Percentiles rank a stretch among this genome's conserved stretches.
These are phyloP conservation scores for Lathyrus oleraceus DNA, from an alignment of 306 rosid species.

Conservation along the genomic window DNA sequence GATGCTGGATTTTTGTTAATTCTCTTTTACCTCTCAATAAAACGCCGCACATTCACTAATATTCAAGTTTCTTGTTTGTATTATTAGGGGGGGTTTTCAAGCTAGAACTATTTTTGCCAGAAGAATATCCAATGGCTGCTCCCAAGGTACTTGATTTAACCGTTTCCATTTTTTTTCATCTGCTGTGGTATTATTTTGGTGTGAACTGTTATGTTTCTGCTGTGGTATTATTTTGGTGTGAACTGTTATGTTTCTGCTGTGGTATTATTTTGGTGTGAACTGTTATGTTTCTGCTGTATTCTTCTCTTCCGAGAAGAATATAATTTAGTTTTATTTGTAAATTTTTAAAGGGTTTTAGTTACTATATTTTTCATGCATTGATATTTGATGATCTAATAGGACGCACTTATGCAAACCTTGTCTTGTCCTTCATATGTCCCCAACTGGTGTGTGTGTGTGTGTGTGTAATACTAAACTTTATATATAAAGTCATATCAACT, in stretches of 20 bases:
- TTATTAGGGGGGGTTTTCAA: conserved; percentile 90
- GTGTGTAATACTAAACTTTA: too few species aligned
- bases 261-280: conserved; percentile 11
- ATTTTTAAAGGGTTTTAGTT: conserved; percentile 2
- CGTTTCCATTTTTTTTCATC: conserved; percentile 23
- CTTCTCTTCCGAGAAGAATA: background rate
- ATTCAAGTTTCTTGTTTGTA: conserved; percentile 26
- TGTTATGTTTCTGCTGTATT: background rate
- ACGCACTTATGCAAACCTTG: background rate
- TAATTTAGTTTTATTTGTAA: background rate
- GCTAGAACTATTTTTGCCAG: conserved; percentile 94
- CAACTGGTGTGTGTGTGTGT: too few species aligned
- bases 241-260: background rate
- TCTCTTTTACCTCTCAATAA: background rate
- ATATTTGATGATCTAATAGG: conserved; percentile 2
- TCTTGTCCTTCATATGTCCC: background rate
- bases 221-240: conserved; percentile 16
- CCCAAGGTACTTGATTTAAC: conserved; percentile 69
- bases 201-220: background rate
- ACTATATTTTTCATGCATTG: background rate
- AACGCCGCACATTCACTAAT: background rate
- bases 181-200: conserved; percentile 4
- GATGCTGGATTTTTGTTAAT: background rate
- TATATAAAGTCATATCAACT: too few species aligned
- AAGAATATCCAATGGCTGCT: conserved; percentile 99